Percentiles rank a stretch among this genome's conserved stretches.
Conservation (phyloP, 2,329 filamentous ascomycete genomes). For the Gnomoniopsis smithogilvyi region DNA sequence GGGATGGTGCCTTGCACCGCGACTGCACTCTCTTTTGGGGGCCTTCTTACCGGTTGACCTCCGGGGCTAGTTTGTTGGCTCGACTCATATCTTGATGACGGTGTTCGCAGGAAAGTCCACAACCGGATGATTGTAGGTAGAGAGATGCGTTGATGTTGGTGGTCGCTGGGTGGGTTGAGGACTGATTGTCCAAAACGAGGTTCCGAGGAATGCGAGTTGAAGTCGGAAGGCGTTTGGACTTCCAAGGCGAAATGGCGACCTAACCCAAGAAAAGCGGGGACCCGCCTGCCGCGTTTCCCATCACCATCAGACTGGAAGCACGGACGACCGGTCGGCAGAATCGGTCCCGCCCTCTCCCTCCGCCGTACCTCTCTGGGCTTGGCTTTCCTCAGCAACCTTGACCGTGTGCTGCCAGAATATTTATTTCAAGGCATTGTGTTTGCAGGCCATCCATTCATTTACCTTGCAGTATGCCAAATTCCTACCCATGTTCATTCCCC, state of each 20-base stretch:
- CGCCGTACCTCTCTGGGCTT: not conserved
- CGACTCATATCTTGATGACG: slow-evolving; percentile 83
- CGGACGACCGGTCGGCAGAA: too few species aligned
- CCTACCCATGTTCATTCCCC: too few species aligned
- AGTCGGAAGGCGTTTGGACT: not conserved
- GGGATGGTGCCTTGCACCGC: not conserved
- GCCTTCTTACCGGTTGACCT: slow-evolving; percentile 88
- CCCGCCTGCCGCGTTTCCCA: not conserved
- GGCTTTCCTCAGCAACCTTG: not conserved
- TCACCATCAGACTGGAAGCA: too few species aligned
- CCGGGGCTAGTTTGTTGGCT: slow-evolving; percentile 94
- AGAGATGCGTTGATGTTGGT: slow-evolving; percentile 1
- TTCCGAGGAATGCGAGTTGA: slow-evolving; percentile 9
- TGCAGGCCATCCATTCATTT: too few species aligned
- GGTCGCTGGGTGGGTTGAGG: not conserved
- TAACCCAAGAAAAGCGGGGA: not conserved
- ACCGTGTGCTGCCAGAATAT: too few species aligned
- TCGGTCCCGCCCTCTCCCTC: too few species aligned
- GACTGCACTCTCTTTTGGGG: slow-evolving; percentile 25
- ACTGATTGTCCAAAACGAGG: slow-evolving; percentile 13
- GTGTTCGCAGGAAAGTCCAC: slow-evolving; percentile 14
- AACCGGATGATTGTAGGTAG: slow-evolving; percentile 11
- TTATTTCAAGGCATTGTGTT: too few species aligned
- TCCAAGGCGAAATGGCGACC: not conserved
- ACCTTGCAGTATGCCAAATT: too few species aligned